These are phyloP conservation scores for Ilyonectria mors-panacis DNA, from an alignment of 2,329 filamentous ascomycete species.

Conservation along the genomic window DNA sequence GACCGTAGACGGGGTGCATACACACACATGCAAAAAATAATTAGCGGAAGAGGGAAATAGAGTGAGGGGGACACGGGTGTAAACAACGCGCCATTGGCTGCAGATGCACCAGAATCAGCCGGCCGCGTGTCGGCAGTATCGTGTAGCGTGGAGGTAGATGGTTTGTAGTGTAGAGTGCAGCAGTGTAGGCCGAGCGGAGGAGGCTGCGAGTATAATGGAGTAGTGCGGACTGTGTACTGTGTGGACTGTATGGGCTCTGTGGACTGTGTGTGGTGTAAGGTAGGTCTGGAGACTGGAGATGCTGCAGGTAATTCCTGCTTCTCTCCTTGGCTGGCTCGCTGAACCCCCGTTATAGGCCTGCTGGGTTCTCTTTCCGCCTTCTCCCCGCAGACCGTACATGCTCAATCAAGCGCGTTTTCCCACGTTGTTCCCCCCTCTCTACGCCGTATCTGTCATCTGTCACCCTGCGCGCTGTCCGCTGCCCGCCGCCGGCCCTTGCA, in stretches of 20 bases:
- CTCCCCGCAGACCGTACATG: conserved; percentile 18
- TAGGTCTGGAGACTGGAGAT: conserved; percentile 15
- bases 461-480: conserved; percentile 14
- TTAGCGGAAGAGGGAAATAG: conserved; percentile 19
- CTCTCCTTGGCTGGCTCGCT: conserved; percentile 25
- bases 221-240: not conserved
- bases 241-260: not conserved
- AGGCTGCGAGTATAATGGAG: conserved; percentile 15
- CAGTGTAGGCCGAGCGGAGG: conserved; percentile 19
- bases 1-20: not conserved
- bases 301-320: conserved; percentile 25
- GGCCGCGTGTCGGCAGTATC: conserved; percentile 30
- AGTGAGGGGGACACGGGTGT: conserved; percentile 15
- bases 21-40: conserved; percentile 11
- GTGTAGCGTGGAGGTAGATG: conserved; percentile 20
- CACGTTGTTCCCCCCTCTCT: conserved; percentile 20
- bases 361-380: conserved; percentile 22
- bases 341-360: conserved; percentile 14
- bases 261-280: conserved; percentile 1
- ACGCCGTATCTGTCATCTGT: conserved; percentile 13
- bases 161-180: conserved; percentile 13
- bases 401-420: conserved; percentile 13
- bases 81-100: conserved; percentile 16
- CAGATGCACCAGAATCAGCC: conserved; percentile 20
- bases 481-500: conserved; percentile 18